Evolutionary conservation across 2,329 filamentous ascomycete genomes (phyloP), one percentile per base, ranked within the genome.

Genomic region (Fusarium sp.): DNA sequence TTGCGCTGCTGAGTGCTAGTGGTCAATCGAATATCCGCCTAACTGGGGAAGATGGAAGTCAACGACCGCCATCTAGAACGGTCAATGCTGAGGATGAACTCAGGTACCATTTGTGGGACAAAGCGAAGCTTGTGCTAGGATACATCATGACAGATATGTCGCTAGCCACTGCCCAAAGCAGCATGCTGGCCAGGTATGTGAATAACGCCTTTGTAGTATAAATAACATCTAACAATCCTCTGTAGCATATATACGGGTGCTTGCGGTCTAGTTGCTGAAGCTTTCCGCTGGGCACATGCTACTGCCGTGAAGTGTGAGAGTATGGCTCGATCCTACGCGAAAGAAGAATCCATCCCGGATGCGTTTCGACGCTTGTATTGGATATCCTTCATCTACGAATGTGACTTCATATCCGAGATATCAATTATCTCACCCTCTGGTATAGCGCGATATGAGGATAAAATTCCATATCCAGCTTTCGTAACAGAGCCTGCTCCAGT

Each of bases 331-430:
- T 54, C 27, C 14, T 73, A 67, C 27, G 20, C 49, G 43, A 27
- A 32, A 38, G 15, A 2, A 0, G 47, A 57, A 8, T 20, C 3
- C 15, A 15, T 63, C 64, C 32, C 74, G 1, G 76, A 78, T 24
- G 51, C 69, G 0, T 77, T 78, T 34, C 51, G 74, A 1, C 70
- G 76, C 3, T 25, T 78, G 4, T 78, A 74, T 27, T 78, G 77
- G 77, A 65, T 78, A 6, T 72, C 74, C 1, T 77, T 77, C 11
- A 77, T 78, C 5, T 75, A 73, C 42, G 77, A 78, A 29, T 76
- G 77, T 1, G 77, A 78, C 30, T 78, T 77, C 29, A 70, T 75
- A 10, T 78, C 77, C 0, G 77, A 78, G 50, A 69, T 78, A 20
- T 77, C 76, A 0, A 63, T 76, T 3, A 69, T 63, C 0, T 66